These are phyloP conservation scores for Raphanus hybrid DNA, from an alignment of 441 rosid species.

Conservation along the genomic window DNA sequence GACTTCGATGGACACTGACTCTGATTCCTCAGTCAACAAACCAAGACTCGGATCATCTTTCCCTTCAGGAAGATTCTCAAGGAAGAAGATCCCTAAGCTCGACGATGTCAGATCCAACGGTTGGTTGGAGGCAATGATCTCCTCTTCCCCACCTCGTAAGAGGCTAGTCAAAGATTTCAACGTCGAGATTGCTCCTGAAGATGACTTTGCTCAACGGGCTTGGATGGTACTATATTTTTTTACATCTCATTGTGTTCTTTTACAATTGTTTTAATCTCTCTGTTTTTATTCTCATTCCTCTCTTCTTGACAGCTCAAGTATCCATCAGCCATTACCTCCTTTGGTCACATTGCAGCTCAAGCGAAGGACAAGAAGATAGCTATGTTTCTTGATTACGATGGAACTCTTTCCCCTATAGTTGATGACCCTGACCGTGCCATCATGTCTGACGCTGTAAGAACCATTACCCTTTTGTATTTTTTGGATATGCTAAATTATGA, in stretches of 20 bases:
- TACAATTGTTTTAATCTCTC: no score
- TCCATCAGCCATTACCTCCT: slow-evolving; percentile 53
- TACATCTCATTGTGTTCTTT: no score
- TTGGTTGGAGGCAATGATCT: slow-evolving; percentile 94
- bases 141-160: slow-evolving; percentile 96
- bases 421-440: slow-evolving; percentile 69
- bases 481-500: no score
- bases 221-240: no score
- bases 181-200: slow-evolving; percentile 62
- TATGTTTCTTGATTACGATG: slow-evolving; percentile 66
- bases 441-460: slow-evolving; percentile 78
- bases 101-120: slow-evolving; percentile 92
- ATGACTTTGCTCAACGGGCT: slow-evolving; percentile 40
- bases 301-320: slow-evolving; percentile 40
- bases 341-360: slow-evolving; percentile 42
- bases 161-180: slow-evolving; percentile 63
- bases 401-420: slow-evolving; percentile 67
- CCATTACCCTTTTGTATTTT: not conserved
- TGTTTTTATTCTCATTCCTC: not conserved
- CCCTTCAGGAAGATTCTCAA: slow-evolving; percentile 64
- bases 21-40: slow-evolving; percentile 60
- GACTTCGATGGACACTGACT: slow-evolving; percentile 48
- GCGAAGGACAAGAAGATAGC: slow-evolving; percentile 54
- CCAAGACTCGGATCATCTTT: slow-evolving; percentile 64
- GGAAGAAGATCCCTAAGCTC: slow-evolving; percentile 73